Base-by-base conservation (phyloP, 1,284 basidiomycete species). In the Cryptococcus deneoformans region DNA sequence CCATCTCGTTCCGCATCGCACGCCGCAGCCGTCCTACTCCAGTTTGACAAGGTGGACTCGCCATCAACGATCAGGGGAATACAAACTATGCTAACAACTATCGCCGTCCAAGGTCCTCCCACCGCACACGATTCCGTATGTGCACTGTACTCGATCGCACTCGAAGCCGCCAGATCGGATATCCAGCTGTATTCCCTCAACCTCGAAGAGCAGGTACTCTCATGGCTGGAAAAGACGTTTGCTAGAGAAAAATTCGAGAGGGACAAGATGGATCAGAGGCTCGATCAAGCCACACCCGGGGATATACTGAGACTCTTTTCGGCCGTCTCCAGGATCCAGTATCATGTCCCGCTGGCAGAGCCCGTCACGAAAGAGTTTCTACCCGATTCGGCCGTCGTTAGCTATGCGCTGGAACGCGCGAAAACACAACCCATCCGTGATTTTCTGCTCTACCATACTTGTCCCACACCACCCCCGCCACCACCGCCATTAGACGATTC, bases 61-160 rank as follows among this genome's bases (percentile, higher is more conserved):
- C 83, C 85, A 10, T 81, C 81, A 3, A 76, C 87, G 40, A 77
- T 88, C 10, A 69, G 79, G 79, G 89, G 92, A 68, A 84, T 96
- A 48, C 88, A 92, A 69, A 79, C 80, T 0, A 78, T 96, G 49
- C 82, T 86, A 1, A 86, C 86, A 62, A 88, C 92, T 63, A 79
- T 97, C 55, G 87, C 91, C 64, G 82, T 94, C 14, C 91, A 95
- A 75, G 92, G 92, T 0, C 92, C 62, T 7, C 56, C 85, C 2
- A 86, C 84, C 63, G 89, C 91, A 0, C 87, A 83, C 65, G 94
- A 98, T 67, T 85, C 92, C 0, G 88, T 93, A 29, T 94, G 92
- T 78, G 79, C 81, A 50, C 89, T 97, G 70, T 80, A 97, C 46
- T 77, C 83, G 12, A 79, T 83, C 24, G 86, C 85, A 56, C 79